A percentile compares a stretch with the other conserved stretches of the same genome.
Evolutionary conservation across 305 asterid species (phyloP).

Genomic region (Fraxinus sp.): DNA sequence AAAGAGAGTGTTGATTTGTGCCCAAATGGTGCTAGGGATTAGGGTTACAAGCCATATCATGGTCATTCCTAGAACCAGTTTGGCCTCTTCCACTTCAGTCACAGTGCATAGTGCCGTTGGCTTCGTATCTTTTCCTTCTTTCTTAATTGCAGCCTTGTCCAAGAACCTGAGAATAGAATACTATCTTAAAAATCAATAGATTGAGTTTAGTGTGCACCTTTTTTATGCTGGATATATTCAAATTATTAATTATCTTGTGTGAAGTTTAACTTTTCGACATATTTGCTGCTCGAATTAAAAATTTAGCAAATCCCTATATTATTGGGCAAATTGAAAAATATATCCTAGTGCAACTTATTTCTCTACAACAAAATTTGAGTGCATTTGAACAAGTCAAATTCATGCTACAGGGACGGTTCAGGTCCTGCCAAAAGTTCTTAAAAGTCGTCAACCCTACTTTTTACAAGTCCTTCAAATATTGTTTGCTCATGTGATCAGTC

Average conservation of each 20-base stretch:
- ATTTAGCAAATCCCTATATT: background rate
- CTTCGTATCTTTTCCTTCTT: conserved; percentile 16
- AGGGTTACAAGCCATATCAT: conserved; percentile 72
- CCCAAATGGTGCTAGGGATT: conserved; percentile 82
- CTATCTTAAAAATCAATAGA: background rate
- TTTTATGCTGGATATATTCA: background rate
- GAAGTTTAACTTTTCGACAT: background rate
- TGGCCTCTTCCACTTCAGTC: conserved; percentile 75
- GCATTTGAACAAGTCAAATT: background rate
- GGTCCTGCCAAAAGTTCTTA: background rate
- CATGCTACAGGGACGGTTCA: background rate
- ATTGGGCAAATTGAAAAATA: background rate
- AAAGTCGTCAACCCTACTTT: background rate
- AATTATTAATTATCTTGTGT: background rate
- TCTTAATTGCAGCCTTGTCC: conserved; percentile 75
- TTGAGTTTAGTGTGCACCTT: background rate
- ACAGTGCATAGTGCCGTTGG: conserved; percentile 57
- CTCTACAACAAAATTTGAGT: background rate
- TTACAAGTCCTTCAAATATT: background rate
- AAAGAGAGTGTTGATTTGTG: conserved; percentile 80
- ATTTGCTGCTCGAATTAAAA: background rate
- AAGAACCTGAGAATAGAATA: conserved; percentile 46
- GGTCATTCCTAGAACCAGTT: conserved; percentile 72
- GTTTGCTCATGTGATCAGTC: background rate
- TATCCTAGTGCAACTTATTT: background rate